phyloP scores from a whole-genome alignment of 495 filamentous ascomycete species.

The Platismatia glauca region DNA sequence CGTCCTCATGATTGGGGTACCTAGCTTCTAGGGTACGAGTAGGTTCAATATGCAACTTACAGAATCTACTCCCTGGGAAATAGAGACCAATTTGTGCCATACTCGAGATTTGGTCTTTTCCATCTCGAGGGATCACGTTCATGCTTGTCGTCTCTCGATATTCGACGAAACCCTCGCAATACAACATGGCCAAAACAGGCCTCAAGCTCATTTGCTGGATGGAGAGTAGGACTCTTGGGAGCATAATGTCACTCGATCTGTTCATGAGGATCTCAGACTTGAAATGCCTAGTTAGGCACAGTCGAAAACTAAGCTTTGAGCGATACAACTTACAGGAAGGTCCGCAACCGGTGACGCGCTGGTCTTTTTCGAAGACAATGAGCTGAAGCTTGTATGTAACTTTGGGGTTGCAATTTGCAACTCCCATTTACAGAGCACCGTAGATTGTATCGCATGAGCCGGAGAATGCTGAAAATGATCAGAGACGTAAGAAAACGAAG shows the following conservation, averaged over 20 bases:
- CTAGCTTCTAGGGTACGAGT: conserved; percentile 24
- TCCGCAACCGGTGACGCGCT: conserved; percentile 38
- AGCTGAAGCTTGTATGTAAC: conserved; percentile 66
- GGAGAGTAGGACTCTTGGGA: conserved; percentile 60
- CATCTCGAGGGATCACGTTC: conserved; percentile 50
- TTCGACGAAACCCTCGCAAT: conserved; percentile 68
- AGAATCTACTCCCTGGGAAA: conserved; percentile 44
- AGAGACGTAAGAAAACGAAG: conserved; percentile 54
- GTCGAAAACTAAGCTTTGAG: neutral
- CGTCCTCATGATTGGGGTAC: neutral
- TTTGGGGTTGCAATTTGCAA: conserved; percentile 48
- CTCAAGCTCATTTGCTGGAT: conserved; percentile 57
- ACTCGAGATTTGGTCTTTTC: conserved; percentile 53
- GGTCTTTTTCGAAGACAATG: conserved; percentile 57
- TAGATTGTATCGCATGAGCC: conserved; percentile 52
- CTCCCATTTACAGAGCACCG: conserved; percentile 70
- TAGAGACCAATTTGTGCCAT: conserved; percentile 65
- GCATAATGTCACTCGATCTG: conserved; percentile 53
- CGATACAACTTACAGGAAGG: conserved; percentile 24
- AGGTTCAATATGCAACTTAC: conserved; percentile 29
- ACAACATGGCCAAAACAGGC: conserved; percentile 56
- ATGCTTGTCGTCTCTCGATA: conserved; percentile 68
- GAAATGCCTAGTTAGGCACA: neutral
- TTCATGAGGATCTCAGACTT: conserved; percentile 54
- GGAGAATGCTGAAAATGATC: conserved; percentile 42